Evolutionary conservation across 2,329 filamentous ascomycete genomes (phyloP), one percentile per base, ranked within the genome.

Genomic region (Ophiostoma novo-ulmi): DNA sequence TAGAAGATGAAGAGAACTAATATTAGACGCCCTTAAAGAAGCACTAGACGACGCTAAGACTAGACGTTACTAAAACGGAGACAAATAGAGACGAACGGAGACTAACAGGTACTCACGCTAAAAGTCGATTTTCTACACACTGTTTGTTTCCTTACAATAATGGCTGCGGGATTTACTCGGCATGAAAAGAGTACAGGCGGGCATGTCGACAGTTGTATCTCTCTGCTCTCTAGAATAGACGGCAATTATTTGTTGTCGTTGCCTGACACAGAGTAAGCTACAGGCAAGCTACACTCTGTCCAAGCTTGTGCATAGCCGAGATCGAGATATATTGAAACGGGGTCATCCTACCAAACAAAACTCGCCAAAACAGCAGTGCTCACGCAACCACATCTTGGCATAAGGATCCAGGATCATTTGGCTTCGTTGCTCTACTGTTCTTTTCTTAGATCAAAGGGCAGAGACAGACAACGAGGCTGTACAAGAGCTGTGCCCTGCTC

Each of bases 391-490:
- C 52, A 22, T 31, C 52, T 58, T 58, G 52, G 52, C 52, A 13
- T 44, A 44, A 44, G 39, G 39, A 10, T 11, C 39, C 14, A 44
- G 39, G 39, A 10, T 11, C 39, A 44, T 44, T 11, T 44, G 39
- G 31, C 31, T 31, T 31, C 31, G 2, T 44, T 44, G 41, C 17
- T 44, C 11, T 55, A 20, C 8, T n/a, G 17, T 55, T 55, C 48
- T 55, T n/a, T n/a, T 55, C 48, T 55, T n/a, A 55, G 48, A 55
- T n/a, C 48, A 55, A n/a, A 55, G 48, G n/a, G 48, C 48, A 55
- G 20, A 55, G 20, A 22, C 17, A 44, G 14, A 44, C 11, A 55
- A 55, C 48, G 48, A 55, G 48, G 48, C 48, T 55, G 48, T 55
- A 55, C 48, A 11, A 55, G 6, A 55, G 48, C 48, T 44, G 39